Evolutionary conservation across 768 basidiomycete genomes (phyloP), one percentile per base, ranked within the genome.

Genomic region (Lanmaoa pseudosensibilis): DNA sequence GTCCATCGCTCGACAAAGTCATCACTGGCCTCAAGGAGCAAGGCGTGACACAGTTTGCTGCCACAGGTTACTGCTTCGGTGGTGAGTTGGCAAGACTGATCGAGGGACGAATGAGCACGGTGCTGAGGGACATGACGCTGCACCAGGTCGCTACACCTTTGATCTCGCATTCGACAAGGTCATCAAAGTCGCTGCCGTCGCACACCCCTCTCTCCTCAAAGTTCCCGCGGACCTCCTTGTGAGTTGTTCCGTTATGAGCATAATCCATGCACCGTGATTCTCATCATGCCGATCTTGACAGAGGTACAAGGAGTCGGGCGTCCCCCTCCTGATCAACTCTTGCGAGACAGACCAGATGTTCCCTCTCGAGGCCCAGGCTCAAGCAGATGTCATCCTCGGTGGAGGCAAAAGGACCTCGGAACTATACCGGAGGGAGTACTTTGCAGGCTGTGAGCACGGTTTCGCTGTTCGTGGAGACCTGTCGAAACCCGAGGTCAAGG

Each of bases 31-130:
- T 92, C 57, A 85, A 83, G 65, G 79, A 71, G 33, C 64, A 80
- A 57, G 89, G 88, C 2, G 74, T 90, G 21, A 82, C 75, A 2
- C 67, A 67, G 8, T 79, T 91, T 54, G 87, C 74, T 0, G 83
- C 84, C 0, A 79, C 80, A 5, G 87, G 86, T 4, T 90, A 84
- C 75, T 92, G 90, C 74, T 85, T 81, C 52, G 86, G 87, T 56
- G 87, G 83, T 79, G 56, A 55, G 76, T 61, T 18, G 2, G 0
- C 23, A 27, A 32, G 2, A 7, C 2, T 25, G 16, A 34, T n/a
- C 23, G 16, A 1, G n/a, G 15, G 23, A 3, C 6, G 36, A 33
- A 55, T 21, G 19, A 56, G 27, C 7, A 9, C 8, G 13, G 23
- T 15, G n/a, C 57, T 37, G n/a, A 60, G 18, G 56, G n/a, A 16